These are phyloP conservation scores for Canavalia gladiata DNA, from an alignment of 306 rosid genomes.

Conservation along the genomic window DNA sequence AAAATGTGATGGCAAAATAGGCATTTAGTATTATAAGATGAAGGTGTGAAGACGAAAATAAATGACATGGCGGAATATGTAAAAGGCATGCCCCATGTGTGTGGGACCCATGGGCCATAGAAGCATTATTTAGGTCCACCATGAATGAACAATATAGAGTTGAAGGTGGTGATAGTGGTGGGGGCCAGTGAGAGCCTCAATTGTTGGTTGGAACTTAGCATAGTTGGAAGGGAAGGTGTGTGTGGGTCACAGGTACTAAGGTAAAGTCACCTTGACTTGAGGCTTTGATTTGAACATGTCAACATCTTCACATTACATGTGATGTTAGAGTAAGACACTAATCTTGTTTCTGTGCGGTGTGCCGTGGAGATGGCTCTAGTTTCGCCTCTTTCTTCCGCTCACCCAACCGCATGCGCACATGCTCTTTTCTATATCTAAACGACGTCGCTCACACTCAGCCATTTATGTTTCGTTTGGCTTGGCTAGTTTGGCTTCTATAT, in stretches of 20 bases:
- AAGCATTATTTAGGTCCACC: conserved; percentile 37
- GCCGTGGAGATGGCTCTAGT: conserved; percentile 39
- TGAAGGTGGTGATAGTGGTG: conserved; percentile 36
- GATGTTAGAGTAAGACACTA: conserved; percentile 8
- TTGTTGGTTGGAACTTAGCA: conserved; percentile 59
- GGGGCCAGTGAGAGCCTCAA: conserved; percentile 49
- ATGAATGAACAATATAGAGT: conserved; percentile 26
- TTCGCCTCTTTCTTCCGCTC: not conserved
- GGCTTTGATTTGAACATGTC: conserved; percentile 30
- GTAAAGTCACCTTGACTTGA: conserved; percentile 18
- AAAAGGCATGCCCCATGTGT: conserved; percentile 49
- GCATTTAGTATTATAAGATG: conserved; percentile 2
- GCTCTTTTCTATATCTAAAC: not conserved
- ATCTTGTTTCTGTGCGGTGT: conserved; percentile 14
- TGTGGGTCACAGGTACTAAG: conserved; percentile 45
- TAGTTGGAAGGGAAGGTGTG: conserved; percentile 41
- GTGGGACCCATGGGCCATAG: conserved; percentile 47
- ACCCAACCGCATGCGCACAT: conserved; percentile 37
- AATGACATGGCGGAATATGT: conserved; percentile 52
- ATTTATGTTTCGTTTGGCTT: not conserved
- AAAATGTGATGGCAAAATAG: conserved; percentile 30
- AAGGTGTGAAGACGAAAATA: conserved; percentile 36
- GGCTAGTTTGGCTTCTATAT: conserved; percentile 32
- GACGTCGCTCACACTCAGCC: conserved; percentile 8
- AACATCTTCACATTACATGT: conserved; percentile 31